phyloP scores from a whole-genome alignment of 495 filamentous ascomycete species.

The Penicillium fimorum region DNA sequence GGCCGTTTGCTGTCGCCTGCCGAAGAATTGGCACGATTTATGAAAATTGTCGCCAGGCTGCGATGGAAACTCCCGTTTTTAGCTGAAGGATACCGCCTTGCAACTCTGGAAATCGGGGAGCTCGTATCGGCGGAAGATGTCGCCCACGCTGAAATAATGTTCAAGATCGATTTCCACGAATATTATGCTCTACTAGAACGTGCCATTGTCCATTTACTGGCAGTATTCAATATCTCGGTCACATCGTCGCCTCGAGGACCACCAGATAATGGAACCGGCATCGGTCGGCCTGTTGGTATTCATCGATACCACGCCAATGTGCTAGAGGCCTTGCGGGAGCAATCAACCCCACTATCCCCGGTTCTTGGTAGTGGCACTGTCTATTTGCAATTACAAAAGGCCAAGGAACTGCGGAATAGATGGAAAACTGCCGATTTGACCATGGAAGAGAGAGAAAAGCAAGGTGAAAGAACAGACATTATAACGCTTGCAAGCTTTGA shows the following conservation, averaged over 20 bases:
- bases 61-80: constrained; percentile 62
- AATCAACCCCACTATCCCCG: constrained; percentile 47
- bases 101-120: constrained; percentile 29
- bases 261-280: constrained; percentile 9
- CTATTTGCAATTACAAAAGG: constrained; percentile 48
- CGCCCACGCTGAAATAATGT: constrained; percentile 57
- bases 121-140: constrained; percentile 18
- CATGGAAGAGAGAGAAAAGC: constrained; percentile 33
- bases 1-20: constrained; percentile 26
- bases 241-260: constrained; percentile 14
- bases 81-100: constrained; percentile 49
- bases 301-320: constrained; percentile 67
- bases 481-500: constrained; percentile 52
- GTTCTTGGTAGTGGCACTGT: constrained; percentile 51
- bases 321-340: constrained; percentile 51
- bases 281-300: constrained; percentile 13
- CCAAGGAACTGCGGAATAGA: constrained; percentile 64
- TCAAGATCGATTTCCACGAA: constrained; percentile 70
- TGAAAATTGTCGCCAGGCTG: constrained; percentile 55
- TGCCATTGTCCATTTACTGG: constrained; percentile 59
- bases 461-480: constrained; percentile 14
- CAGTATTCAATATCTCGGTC: constrained; percentile 53
- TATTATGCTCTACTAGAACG: constrained; percentile 67
- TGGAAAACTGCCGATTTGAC: constrained; percentile 61
- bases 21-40: constrained; percentile 52